Percentiles rank a stretch among this genome's conserved stretches.
phyloP scores from a whole-genome alignment of 345 rosid species.

The Heritiera fomes region DNA sequence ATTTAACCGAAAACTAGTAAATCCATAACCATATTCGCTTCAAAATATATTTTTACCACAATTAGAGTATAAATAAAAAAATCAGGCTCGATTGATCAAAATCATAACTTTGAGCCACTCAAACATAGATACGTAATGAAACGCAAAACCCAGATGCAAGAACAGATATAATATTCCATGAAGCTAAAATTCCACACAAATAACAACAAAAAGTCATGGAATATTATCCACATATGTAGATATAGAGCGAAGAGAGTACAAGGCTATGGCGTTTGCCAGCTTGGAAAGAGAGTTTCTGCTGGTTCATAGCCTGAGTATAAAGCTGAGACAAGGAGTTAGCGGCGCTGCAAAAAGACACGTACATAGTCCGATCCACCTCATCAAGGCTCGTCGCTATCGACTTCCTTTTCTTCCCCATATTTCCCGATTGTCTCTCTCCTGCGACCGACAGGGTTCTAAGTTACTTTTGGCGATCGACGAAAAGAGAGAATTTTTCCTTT shows the following conservation, averaged over 20 bases:
- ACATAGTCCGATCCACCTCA: slow-evolving; percentile 96
- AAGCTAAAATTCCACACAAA: background rate
- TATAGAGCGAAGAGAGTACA: slow-evolving; percentile 33
- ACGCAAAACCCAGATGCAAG: background rate
- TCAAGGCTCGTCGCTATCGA: slow-evolving; percentile 82
- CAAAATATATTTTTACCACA: background rate
- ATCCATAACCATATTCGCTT: background rate
- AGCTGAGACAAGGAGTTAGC: slow-evolving; percentile 91
- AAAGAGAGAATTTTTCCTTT: slow-evolving; percentile 26
- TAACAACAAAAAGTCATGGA: background rate
- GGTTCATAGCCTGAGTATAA: slow-evolving; percentile 79
- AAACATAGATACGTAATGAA: background rate
- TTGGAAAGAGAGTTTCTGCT: slow-evolving; percentile 68
- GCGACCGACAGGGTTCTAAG: slow-evolving; percentile 17
- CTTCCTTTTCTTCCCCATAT: slow-evolving; percentile 93
- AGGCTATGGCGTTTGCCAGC: slow-evolving; percentile 78
- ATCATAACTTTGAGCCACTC: background rate
- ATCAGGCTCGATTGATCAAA: slow-evolving; percentile 11
- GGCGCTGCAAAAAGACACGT: slow-evolving; percentile 84
- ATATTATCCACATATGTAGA: background rate
- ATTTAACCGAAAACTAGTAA: background rate
- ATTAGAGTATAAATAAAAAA: background rate
- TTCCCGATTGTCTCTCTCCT: slow-evolving; percentile 16
- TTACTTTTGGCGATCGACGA: slow-evolving; percentile 29
- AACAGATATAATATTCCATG: background rate